A percentile compares a stretch with the other conserved stretches of the same genome.
Evolutionary conservation across 352 stramenopile species (phyloP).

Genomic region (Globisporangium acanthophoron): DNA sequence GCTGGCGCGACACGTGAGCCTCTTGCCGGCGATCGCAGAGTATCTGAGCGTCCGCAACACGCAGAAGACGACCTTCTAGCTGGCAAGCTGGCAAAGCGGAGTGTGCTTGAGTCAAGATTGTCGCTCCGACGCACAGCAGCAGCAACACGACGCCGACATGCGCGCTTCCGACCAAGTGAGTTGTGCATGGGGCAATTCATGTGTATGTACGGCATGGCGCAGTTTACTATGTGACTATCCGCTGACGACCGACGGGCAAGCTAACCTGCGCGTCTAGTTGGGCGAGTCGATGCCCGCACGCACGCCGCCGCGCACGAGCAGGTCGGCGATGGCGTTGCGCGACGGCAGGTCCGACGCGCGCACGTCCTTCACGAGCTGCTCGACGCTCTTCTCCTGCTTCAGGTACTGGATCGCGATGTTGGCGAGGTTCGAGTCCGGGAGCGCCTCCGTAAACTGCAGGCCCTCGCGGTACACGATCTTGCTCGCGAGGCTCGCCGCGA

Average conservation of each 20-base stretch:
- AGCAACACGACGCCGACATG: neutral
- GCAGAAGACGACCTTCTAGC: slow-evolving; percentile 5
- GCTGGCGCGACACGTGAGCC: slow-evolving; percentile 4
- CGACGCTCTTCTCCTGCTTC: slow-evolving; percentile 93
- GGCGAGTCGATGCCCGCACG: slow-evolving; percentile 60
- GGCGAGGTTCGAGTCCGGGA: slow-evolving; percentile 88
- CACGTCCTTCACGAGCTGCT: slow-evolving; percentile 74
- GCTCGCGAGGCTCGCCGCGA: slow-evolving; percentile 93
- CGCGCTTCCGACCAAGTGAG: too few species aligned
- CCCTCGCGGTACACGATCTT: slow-evolving; percentile 99
- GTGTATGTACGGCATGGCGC: too few species aligned
- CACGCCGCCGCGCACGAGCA: slow-evolving; percentile 70
- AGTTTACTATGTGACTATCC: too few species aligned
- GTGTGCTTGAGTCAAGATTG: neutral
- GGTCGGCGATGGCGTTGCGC: slow-evolving; percentile 66
- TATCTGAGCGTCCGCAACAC: slow-evolving; percentile 6
- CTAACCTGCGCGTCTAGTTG: slow-evolving; percentile 10
- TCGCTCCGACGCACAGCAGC: neutral
- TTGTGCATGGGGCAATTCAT: too few species aligned
- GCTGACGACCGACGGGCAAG: too few species aligned
- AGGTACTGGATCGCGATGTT: slow-evolving; percentile 92
- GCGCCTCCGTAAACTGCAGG: slow-evolving; percentile 92
- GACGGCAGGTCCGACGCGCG: slow-evolving; percentile 39
- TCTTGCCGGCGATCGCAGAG: slow-evolving; percentile 11
- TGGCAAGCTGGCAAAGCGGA: too few species aligned